Evolutionary conservation across 208 protist genomes (phyloP), one percentile per base, ranked within the genome.

Genomic region (Trypanosoma cruzi): DNA sequence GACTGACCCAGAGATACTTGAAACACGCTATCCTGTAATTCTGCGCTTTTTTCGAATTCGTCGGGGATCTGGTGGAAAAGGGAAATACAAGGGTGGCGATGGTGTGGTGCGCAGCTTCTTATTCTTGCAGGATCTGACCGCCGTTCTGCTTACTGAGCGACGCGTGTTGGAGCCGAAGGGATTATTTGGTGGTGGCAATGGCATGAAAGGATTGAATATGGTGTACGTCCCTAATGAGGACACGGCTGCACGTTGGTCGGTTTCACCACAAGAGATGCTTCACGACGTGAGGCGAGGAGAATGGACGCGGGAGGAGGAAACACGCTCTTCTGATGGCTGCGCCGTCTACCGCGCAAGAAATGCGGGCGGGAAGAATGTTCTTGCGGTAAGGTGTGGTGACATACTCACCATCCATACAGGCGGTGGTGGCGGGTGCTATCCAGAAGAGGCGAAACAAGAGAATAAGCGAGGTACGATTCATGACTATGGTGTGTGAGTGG

Each of bases 1-100:
- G 49, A 99, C 97, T 4, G 93, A 97, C 68, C 88, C 90, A 5
- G 95, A 98, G 67, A 95, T 98, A 14, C 73, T 98, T 42, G 97
- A 98, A 77, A 71, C 84, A 28, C 84, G 92, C 48, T 99, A 98
- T 73, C 98, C 98, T 1, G 90, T 98, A 0, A 52, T 98, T 26
- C 80, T 99, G 8, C 67, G 80, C 13, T 46, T 69, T 26, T 99
- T 98, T 63, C 49, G 46, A 29, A 79, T 99, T 29, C 79, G 98
- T 22, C 52, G 72, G 16, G 75, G 73, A 48, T 96, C 88, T 22
- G 97, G 97, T 34, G 98, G 98, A 14, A 28, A 40, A 0, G 96
- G 97, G 6, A 44, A 77, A 46, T 81, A 83, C 63, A 72, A 68
- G 58, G 96, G 97, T 32, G 98, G 98, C 49, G 85, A 99, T 77